These are phyloP conservation scores for Bimuria novae-zelandiae DNA, from an alignment of 2,329 filamentous ascomycete species.

Conservation along the genomic window DNA sequence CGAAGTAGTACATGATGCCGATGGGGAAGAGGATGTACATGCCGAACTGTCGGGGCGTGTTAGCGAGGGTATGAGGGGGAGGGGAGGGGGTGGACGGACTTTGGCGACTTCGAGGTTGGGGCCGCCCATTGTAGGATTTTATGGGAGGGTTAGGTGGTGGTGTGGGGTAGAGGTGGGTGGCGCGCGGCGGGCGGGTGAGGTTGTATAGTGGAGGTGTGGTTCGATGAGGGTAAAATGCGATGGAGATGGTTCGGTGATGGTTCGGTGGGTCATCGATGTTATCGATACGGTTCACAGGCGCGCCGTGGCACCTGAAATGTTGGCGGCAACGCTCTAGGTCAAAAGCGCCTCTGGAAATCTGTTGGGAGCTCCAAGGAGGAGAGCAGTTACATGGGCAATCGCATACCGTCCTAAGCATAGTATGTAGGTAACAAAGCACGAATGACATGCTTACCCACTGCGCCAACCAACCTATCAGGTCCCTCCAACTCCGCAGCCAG, in stretches of 20 bases:
- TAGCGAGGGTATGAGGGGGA: conserved; percentile 9
- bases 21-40: conserved; percentile 99
- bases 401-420: no score
- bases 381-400: no score
- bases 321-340: no score
- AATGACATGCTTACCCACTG: no score
- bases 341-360: no score
- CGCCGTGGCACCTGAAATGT: no score
- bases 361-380: no score
- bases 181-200: not conserved
- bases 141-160: conserved; percentile 12
- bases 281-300: not conserved
- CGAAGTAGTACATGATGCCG: conserved; percentile 99
- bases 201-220: not conserved
- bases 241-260: conserved; percentile 29
- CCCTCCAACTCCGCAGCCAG: conserved; percentile 19
- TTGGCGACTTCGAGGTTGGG: conserved; percentile 96
- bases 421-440: no score
- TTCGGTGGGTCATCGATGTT: conserved; percentile 16
- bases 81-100: conserved; percentile 53
- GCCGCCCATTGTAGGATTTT: conserved; percentile 65
- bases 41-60: conserved; percentile 77
- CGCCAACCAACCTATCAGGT: conserved; percentile 14
- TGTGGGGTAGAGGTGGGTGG: conserved; percentile 2
- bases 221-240: conserved; percentile 13